phyloP scores from a whole-genome alignment of 768 basidiomycete species.

The Paxillus involutus region DNA sequence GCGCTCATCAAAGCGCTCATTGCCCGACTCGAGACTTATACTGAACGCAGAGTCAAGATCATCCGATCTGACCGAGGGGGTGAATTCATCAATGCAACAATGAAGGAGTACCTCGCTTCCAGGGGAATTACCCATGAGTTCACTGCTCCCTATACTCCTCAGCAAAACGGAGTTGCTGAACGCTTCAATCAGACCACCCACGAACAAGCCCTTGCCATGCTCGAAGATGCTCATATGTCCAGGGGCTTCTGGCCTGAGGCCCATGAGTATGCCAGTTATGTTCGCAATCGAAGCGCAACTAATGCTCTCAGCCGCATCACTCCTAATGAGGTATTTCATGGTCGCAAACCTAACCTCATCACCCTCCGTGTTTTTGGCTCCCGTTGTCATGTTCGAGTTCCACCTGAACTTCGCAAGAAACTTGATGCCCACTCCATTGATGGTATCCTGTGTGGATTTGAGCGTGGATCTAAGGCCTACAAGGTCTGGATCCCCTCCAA shows the following conservation, averaged over 20 bases:
- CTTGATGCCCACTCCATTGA: constrained; percentile 8
- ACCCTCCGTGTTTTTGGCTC: constrained; percentile 21
- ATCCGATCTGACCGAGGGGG: constrained; percentile 11
- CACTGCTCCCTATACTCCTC: constrained; percentile 18
- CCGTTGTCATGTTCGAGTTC: constrained; percentile 5
- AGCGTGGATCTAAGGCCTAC: constrained; percentile 6
- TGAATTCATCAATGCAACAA: constrained; percentile 7
- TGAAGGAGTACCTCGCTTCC: not conserved
- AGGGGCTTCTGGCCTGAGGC: no score
- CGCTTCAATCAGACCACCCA: constrained; percentile 26
- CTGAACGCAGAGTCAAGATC: not conserved
- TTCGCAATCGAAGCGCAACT: not conserved
- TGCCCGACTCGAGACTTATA: not conserved
- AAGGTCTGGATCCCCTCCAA: not conserved
- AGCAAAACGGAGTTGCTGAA: constrained; percentile 32
- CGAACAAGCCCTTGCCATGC: constrained; percentile 22
- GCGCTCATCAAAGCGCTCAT: constrained; percentile 6
- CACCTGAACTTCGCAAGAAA: not conserved
- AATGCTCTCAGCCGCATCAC: constrained; percentile 12
- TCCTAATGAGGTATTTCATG: constrained; percentile 21
- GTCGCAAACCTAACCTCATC: constrained; percentile 21
- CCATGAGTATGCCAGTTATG: constrained; percentile 6
- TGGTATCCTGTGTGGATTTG: not conserved
- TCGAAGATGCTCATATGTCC: constrained; percentile 19
- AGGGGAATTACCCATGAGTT: constrained; percentile 2